Evolutionary conservation across 352 stramenopile genomes (phyloP), one percentile per base, ranked within the genome.

Genomic region (Globisporangium canariense): DNA sequence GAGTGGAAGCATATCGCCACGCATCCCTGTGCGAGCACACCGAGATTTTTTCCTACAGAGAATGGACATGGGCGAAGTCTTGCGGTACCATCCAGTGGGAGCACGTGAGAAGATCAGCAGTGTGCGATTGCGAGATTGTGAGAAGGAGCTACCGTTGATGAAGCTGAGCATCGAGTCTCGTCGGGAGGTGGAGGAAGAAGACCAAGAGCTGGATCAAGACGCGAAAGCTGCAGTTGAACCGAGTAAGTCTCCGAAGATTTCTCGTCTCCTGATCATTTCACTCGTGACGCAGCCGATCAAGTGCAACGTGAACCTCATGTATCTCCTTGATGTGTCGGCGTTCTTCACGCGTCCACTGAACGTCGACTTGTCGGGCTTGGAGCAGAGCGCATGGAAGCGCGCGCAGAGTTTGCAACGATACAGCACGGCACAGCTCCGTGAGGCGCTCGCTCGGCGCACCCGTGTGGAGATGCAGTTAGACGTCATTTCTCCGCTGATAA

Each of bases 271-370:
- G 9, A 59, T 73, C 4, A 65, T 95, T 11, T 89, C 75, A 16
- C 75, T 95, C 4, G 79, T 93, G 49, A 89, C 85, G 7, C 86
- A 95, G 65, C 80, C 84, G 1, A 87, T 95, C 61, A 90, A 89
- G 66, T 91, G 80, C 64, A 83, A 88, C 55, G 75, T 93, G 14
- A 89, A 91, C 52, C 46, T 93, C 54, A 83, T 86, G 56, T 90
- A 90, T 58, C 64, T 94, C 49, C 75, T 95, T 5, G 67, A 80
- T 50, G 71, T 93, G 0, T 67, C 82, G 18, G 66, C 77, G 16
- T 88, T 94, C 18, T 94, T 95, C 60, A 77, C 81, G 20, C 80
- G 83, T 0, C 87, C 87, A 40, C 71, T 82, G 13, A 80, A 89
- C 53, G 83, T 95, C 36, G 85, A 95, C 72, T 67, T 95, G 60